Evolutionary conservation across 805 yeast genomes (phyloP).

Genomic region (Candida taoyuanica): DNA sequence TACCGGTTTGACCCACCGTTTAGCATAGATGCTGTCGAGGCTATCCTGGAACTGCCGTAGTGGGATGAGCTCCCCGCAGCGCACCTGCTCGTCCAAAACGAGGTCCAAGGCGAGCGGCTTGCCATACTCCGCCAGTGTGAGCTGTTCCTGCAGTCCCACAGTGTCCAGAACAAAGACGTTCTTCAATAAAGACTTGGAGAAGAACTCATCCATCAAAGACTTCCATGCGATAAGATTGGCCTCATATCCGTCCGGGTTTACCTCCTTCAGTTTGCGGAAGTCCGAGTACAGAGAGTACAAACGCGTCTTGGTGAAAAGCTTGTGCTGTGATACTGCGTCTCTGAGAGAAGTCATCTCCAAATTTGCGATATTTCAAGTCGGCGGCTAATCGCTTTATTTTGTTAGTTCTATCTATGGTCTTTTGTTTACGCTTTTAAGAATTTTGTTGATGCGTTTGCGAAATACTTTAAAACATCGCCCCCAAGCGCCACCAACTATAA

Average conservation of each 20-base stretch:
- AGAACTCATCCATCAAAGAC: slow-evolving; percentile 23
- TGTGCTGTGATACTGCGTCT: slow-evolving; percentile 18
- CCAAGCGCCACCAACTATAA: too few species aligned
- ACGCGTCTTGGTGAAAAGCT: slow-evolving; percentile 31
- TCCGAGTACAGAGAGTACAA: slow-evolving; percentile 36
- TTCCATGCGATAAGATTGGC: slow-evolving; percentile 38
- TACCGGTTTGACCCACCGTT: slow-evolving; percentile 23
- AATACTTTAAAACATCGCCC: background rate
- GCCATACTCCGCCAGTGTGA: slow-evolving; percentile 29
- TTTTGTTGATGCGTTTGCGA: background rate
- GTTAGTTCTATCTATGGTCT: background rate
- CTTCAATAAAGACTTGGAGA: slow-evolving; percentile 9
- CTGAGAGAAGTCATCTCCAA: slow-evolving; percentile 10
- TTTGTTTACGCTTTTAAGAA: background rate
- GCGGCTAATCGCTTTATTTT: background rate
- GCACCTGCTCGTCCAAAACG: slow-evolving; percentile 31
- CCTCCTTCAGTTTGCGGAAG: slow-evolving; percentile 32
- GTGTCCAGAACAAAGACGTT: slow-evolving; percentile 25
- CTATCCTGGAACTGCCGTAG: slow-evolving; percentile 19
- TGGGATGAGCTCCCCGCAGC: slow-evolving; percentile 28
- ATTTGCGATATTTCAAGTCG: background rate
- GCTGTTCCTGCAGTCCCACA: slow-evolving; percentile 23
- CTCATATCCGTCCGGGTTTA: slow-evolving; percentile 37
- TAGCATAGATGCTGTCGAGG: slow-evolving; percentile 20
- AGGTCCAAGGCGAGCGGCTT: slow-evolving; percentile 33